Evolutionary conservation across 208 protist species (phyloP).

Genomic region (Trypanosoma lewisi): DNA sequence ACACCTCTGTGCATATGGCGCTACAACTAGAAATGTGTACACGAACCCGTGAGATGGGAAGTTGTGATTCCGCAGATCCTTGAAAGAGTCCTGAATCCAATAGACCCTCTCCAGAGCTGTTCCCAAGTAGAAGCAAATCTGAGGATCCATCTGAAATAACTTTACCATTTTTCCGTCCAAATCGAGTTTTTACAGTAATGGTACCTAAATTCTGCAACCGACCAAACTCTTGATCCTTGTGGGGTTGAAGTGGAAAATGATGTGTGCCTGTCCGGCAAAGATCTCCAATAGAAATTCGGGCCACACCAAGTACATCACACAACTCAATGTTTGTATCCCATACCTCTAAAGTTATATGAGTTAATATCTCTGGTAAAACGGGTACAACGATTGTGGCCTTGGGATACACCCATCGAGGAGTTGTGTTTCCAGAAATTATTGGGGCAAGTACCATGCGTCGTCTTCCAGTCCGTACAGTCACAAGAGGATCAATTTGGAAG

Average conservation of each 20-base stretch:
- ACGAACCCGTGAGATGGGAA: conserved; percentile 38
- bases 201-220: conserved; percentile 25
- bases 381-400: conserved; percentile 53
- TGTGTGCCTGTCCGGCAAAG: conserved; percentile 52
- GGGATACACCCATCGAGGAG: conserved; percentile 42
- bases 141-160: conserved; percentile 18
- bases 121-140: conserved; percentile 10
- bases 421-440: conserved; percentile 39
- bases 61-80: conserved; percentile 2
- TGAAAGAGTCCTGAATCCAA: conserved; percentile 21
- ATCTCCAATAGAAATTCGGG: conserved; percentile 47
- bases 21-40: conserved; percentile 60
- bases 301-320: conserved; percentile 67
- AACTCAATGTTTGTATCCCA: conserved; percentile 79
- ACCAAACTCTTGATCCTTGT: conserved; percentile 33
- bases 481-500: conserved; percentile 59
- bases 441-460: conserved; percentile 48
- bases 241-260: conserved; percentile 28
- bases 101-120: conserved; percentile 2
- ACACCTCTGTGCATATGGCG: conserved; percentile 32
- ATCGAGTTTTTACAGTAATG: conserved; percentile 25
- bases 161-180: conserved; percentile 20
- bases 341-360: conserved; percentile 35
- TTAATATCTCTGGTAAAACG: conserved; percentile 36
- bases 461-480: conserved; percentile 35